Percentiles rank a stretch among this genome's conserved stretches.
Conservation (phyloP, 2,329 filamentous ascomycete species). For the Ascochyta rabiei region DNA sequence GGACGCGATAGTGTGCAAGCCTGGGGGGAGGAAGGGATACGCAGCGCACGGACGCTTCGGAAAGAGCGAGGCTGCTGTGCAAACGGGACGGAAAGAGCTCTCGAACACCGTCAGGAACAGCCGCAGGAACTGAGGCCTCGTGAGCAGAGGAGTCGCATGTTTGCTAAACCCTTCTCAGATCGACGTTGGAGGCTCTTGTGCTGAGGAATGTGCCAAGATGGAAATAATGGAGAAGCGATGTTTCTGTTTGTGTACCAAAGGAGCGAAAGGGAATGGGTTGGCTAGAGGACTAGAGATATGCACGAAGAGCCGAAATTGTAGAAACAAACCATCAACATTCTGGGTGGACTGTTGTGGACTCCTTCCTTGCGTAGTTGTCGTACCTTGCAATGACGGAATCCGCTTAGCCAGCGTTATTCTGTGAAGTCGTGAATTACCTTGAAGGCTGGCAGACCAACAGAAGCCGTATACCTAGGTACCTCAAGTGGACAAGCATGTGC, state of each 20-base stretch:
- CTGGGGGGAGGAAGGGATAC: slow-evolving; percentile 14
- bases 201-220: slow-evolving; percentile 20
- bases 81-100: slow-evolving; percentile 33
- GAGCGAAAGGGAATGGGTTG: slow-evolving; percentile 18
- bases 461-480: background rate
- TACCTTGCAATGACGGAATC: background rate
- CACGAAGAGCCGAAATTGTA: slow-evolving; percentile 1
- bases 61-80: slow-evolving; percentile 21
- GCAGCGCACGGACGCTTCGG: slow-evolving; percentile 30
- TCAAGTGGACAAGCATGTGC: background rate
- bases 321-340: slow-evolving; percentile 2
- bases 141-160: slow-evolving; percentile 17
- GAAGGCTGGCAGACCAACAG: background rate
- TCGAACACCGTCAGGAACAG: slow-evolving; percentile 21
- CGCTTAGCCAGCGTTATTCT: slow-evolving; percentile 5
- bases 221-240: slow-evolving; percentile 3
- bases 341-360: background rate
- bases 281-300: slow-evolving; percentile 12
- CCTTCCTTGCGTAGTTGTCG: slow-evolving; percentile 9
- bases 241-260: slow-evolving; percentile 15
- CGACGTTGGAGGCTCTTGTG: background rate
- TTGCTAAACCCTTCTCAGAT: background rate
- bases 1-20: slow-evolving; percentile 14
- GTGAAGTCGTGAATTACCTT: background rate
- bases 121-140: slow-evolving; percentile 17